These are phyloP conservation scores for Prosopis cineraria DNA, from an alignment of 306 rosid species.

Conservation along the genomic window DNA sequence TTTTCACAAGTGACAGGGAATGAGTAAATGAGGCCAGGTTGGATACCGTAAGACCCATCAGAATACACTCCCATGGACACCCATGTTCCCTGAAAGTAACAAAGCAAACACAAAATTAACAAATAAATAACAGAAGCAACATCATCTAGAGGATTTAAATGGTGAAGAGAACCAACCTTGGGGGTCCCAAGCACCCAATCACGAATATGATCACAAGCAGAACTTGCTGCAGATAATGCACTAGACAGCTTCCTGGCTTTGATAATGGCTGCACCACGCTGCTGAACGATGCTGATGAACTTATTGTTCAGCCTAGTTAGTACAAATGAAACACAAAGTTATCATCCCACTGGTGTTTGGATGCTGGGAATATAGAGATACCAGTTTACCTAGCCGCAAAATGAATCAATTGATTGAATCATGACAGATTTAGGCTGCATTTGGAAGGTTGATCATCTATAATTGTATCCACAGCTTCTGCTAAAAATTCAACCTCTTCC, in stretches of 20 bases:
- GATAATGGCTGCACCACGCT: slow-evolving; percentile 66
- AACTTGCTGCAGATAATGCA: slow-evolving; percentile 73
- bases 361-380: not conserved
- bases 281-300: slow-evolving; percentile 72
- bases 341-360: not conserved
- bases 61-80: slow-evolving; percentile 96
- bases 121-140: not conserved
- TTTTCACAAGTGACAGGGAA: slow-evolving; percentile 91
- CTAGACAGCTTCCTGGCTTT: slow-evolving; percentile 66
- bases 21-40: slow-evolving; percentile 76
- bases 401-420: not conserved
- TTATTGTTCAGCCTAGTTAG: slow-evolving; percentile 66
- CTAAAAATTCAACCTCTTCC: not conserved
- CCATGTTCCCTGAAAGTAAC: slow-evolving; percentile 61
- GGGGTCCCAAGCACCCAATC: slow-evolving; percentile 77
- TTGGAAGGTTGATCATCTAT: not conserved
- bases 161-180: slow-evolving; percentile 47
- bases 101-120: slow-evolving; percentile 28
- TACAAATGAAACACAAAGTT: not conserved
- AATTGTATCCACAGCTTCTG: not conserved
- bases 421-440: not conserved
- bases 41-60: slow-evolving; percentile 88
- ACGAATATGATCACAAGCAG: slow-evolving; percentile 78
- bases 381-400: not conserved
- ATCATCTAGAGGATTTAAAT: not conserved